Evolutionary conservation across 2,329 filamentous ascomycete species (phyloP).

Genomic region (Mycosphaerella sp.): DNA sequence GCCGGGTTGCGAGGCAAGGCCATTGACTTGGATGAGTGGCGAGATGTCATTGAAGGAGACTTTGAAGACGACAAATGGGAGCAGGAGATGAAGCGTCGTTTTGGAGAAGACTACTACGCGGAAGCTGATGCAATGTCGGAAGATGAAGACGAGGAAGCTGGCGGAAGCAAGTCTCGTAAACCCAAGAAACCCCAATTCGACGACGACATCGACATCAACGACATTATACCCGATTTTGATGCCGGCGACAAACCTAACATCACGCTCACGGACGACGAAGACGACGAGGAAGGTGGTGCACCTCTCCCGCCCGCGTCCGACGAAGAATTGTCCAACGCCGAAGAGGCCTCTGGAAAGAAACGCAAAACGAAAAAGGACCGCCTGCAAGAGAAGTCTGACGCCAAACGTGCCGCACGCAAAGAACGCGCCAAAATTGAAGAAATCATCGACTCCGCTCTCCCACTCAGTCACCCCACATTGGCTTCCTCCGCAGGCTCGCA

Average conservation of each 20-base stretch:
- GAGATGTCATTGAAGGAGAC: slow-evolving; percentile 73
- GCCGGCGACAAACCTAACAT: slow-evolving; percentile 52
- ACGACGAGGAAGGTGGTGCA: slow-evolving; percentile 37
- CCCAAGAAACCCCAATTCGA: slow-evolving; percentile 87
- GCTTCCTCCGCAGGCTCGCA: slow-evolving; percentile 38
- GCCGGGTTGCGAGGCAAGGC: slow-evolving; percentile 66
- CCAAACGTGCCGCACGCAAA: slow-evolving; percentile 67
- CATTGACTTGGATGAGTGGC: slow-evolving; percentile 72
- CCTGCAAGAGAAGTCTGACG: slow-evolving; percentile 43
- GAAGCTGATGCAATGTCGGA: slow-evolving; percentile 48
- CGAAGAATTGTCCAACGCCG: slow-evolving; percentile 36
- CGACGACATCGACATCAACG: slow-evolving; percentile 95
- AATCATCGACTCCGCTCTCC: slow-evolving; percentile 74
- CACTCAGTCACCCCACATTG: slow-evolving; percentile 61
- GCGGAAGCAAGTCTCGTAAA: slow-evolving; percentile 49
- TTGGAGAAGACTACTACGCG: slow-evolving; percentile 87
- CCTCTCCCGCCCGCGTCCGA: slow-evolving; percentile 24
- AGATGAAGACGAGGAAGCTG: slow-evolving; percentile 37
- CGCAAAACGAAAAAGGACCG: slow-evolving; percentile 39
- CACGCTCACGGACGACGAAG: slow-evolving; percentile 52
- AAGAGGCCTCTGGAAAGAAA: slow-evolving; percentile 38
- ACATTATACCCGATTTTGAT: slow-evolving; percentile 80
- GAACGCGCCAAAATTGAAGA: slow-evolving; percentile 80
- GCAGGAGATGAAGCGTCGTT: slow-evolving; percentile 77
- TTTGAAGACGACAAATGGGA: slow-evolving; percentile 92